Evolutionary conservation across 495 filamentous ascomycete species (phyloP).

Genomic region (Neurospora sp.): DNA sequence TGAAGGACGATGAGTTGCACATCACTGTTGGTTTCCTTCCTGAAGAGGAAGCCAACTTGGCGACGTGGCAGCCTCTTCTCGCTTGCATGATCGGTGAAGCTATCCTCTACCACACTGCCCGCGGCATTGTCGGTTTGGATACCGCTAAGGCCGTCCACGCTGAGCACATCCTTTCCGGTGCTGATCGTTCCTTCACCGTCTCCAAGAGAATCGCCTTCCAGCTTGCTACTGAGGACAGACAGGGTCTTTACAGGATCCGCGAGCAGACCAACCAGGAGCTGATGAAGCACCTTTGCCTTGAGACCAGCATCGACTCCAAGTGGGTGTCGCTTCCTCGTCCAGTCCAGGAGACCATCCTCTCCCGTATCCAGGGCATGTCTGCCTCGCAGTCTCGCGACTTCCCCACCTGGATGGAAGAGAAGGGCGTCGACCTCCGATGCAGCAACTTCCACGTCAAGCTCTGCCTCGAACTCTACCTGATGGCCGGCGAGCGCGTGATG

Average conservation of each 20-base stretch:
- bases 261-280: slow-evolving; percentile 2
- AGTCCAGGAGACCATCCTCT: slow-evolving; percentile 8
- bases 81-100: slow-evolving; percentile 3
- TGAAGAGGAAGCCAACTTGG: background rate
- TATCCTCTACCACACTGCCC: slow-evolving; percentile 11
- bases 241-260: background rate
- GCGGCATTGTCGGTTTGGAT: slow-evolving; percentile 2
- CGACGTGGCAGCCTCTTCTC: slow-evolving; percentile 1
- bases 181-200: background rate
- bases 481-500: background rate
- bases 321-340: slow-evolving; percentile 7
- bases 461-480: slow-evolving; percentile 1
- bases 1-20: background rate
- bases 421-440: background rate
- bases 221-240: slow-evolving; percentile 3
- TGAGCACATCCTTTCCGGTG: slow-evolving; percentile 4
- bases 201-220: slow-evolving; percentile 9
- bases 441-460: slow-evolving; percentile 13
- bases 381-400: background rate
- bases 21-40: slow-evolving; percentile 3
- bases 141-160: slow-evolving; percentile 4
- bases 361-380: slow-evolving; percentile 3
- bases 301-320: slow-evolving; percentile 7
- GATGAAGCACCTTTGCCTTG: slow-evolving; percentile 13
- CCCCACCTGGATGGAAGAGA: background rate